phyloP scores from a whole-genome alignment of 768 basidiomycete species.

The Chalciporus sphaerocephalus region DNA sequence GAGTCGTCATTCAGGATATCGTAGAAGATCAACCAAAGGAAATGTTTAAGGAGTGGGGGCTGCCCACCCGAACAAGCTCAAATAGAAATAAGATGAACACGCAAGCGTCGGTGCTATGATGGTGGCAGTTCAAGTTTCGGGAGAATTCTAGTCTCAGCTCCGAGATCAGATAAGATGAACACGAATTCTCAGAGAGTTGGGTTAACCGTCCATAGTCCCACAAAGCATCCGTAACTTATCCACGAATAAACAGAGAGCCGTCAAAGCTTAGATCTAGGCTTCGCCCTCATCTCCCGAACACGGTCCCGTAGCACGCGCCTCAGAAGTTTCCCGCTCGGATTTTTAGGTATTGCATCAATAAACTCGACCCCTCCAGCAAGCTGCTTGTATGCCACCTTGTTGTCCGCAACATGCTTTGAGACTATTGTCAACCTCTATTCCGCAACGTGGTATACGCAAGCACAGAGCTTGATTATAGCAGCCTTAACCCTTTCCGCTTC shows the following conservation, averaged over 20 bases:
- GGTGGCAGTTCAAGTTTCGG: background rate
- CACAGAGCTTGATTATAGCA: constrained; percentile 46
- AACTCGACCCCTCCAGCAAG: constrained; percentile 58
- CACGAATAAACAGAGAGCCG: background rate
- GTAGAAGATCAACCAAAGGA: background rate
- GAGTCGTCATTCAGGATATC: constrained; percentile 18
- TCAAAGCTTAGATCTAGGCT: constrained; percentile 25
- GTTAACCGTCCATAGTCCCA: too few relatives aligned
- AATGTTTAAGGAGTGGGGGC: too few relatives aligned
- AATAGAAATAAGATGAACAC: constrained; percentile 4
- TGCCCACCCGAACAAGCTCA: too few relatives aligned
- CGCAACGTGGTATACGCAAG: background rate
- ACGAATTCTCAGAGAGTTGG: too few relatives aligned
- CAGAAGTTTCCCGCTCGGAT: constrained; percentile 58
- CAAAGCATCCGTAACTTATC: too few relatives aligned
- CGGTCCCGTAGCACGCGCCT: constrained; percentile 50
- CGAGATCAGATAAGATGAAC: constrained; percentile 22
- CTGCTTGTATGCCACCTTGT: constrained; percentile 55
- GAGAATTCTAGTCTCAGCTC: constrained; percentile 5
- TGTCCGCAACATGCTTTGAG: constrained; percentile 49
- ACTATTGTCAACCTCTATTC: constrained; percentile 4
- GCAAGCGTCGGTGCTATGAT: constrained; percentile 17
- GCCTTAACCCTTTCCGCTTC: constrained; percentile 37
- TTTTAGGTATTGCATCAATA: constrained; percentile 52
- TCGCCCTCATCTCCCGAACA: constrained; percentile 32